Evolutionary conservation across 2,329 filamentous ascomycete genomes (phyloP).

Genomic region (Venturia nashicola): DNA sequence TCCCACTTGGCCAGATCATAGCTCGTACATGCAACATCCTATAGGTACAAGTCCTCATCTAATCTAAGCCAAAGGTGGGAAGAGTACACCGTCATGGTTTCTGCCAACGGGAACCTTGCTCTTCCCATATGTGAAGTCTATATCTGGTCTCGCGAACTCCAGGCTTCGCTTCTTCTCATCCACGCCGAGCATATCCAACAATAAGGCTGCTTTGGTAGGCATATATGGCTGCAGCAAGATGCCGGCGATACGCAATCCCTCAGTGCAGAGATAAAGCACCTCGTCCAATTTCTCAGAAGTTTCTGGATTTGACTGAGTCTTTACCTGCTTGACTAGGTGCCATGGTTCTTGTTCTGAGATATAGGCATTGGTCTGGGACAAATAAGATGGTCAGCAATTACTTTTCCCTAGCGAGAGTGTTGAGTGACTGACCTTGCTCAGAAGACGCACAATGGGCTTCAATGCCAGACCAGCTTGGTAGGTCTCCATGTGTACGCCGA

Average conservation of each 20-base stretch:
- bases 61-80: conserved; percentile 3
- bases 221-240: conserved; percentile 89
- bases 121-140: conserved; percentile 59
- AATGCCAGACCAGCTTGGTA: conserved; percentile 55
- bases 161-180: conserved; percentile 47
- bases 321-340: conserved; percentile 23
- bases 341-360: conserved; percentile 58
- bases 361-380: conserved; percentile 51
- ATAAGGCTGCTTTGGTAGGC: conserved; percentile 57
- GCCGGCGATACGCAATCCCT: conserved; percentile 64
- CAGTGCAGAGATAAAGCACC: conserved; percentile 58
- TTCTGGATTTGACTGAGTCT: conserved; percentile 22
- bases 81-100: neutral
- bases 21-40: neutral
- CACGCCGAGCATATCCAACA: conserved; percentile 73
- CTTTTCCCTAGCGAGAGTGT: neutral
- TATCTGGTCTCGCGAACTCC: conserved; percentile 47
- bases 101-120: conserved; percentile 14
- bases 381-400: neutral
- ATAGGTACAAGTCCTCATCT: neutral
- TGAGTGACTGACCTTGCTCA: conserved; percentile 40
- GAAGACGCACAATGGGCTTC: conserved; percentile 47
- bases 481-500: conserved; percentile 46
- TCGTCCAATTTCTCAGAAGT: conserved; percentile 33
- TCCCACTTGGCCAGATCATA: neutral